Evolutionary conservation across 2,329 filamentous ascomycete species (phyloP).

Genomic region (Botrytis paeoniae): DNA sequence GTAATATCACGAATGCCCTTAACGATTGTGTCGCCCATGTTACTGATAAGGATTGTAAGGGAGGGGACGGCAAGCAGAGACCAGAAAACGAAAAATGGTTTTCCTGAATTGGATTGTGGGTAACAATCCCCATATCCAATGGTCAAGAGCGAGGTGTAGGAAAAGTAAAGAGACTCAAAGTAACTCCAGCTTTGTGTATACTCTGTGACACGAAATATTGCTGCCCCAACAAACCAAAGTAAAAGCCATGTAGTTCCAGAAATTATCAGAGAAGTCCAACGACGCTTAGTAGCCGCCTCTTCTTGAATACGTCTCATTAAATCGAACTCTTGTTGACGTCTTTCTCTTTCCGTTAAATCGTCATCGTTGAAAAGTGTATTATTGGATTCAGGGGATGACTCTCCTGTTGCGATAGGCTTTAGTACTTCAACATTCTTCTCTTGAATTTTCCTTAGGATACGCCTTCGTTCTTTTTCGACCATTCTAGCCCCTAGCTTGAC

Average conservation of each 20-base stretch:
- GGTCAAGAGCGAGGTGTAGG: conserved; percentile 77
- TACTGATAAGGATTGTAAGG: conserved; percentile 81
- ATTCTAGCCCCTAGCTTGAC: conserved; percentile 54
- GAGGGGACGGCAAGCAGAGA: conserved; percentile 80
- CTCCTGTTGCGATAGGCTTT: conserved; percentile 40
- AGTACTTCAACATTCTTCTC: conserved; percentile 49
- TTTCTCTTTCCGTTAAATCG: conserved; percentile 49
- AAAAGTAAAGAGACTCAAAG: conserved; percentile 81
- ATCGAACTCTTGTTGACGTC: conserved; percentile 68
- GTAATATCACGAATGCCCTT: conserved; percentile 55
- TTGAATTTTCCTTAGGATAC: conserved; percentile 46
- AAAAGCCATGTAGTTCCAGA: conserved; percentile 67
- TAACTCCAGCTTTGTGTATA: conserved; percentile 61
- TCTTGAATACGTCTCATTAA: conserved; percentile 80
- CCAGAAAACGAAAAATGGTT: conserved; percentile 93
- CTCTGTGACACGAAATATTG: conserved; percentile 63
- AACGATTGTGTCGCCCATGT: conserved; percentile 82
- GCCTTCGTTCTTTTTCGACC: conserved; percentile 56
- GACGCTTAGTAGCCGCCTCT: conserved; percentile 60
- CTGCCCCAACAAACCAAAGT: conserved; percentile 78
- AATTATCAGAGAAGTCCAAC: conserved; percentile 69
- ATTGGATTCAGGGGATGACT: background rate
- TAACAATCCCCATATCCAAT: conserved; percentile 83
- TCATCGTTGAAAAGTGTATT: background rate
- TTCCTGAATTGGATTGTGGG: conserved; percentile 73